Percentiles rank a stretch among this genome's conserved stretches.
Evolutionary conservation across 495 filamentous ascomycete species (phyloP).

Genomic region (Podospora tetraspora): DNA sequence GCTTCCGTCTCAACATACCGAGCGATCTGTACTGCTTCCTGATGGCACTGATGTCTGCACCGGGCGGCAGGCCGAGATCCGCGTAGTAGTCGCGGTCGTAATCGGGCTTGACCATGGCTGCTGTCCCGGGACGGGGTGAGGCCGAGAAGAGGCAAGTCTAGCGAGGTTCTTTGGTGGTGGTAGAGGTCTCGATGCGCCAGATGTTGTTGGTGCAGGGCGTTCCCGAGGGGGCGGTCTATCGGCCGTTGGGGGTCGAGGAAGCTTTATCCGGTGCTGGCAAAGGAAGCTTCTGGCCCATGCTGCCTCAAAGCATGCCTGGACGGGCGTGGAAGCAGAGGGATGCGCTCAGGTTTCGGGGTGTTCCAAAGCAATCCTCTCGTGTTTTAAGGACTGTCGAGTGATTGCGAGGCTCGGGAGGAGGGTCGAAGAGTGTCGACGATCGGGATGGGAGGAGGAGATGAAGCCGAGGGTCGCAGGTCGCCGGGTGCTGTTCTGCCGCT

Average conservation of each 20-base stretch:
- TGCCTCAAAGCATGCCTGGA: neutral
- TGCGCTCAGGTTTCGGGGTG: neutral
- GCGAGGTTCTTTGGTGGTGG: neutral
- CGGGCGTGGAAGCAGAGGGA: neutral
- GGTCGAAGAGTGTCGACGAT: neutral
- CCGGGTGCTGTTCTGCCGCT: neutral
- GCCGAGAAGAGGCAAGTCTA: neutral
- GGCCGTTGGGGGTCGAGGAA: neutral
- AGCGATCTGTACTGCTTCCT: slow-evolving; percentile 84
- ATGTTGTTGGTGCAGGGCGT: neutral
- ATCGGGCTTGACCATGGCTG: slow-evolving; percentile 67
- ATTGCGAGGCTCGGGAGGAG: neutral
- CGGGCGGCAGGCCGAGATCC: slow-evolving; percentile 64
- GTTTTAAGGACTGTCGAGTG: neutral
- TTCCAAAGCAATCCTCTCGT: neutral
- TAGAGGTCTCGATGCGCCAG: neutral
- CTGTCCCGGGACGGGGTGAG: slow-evolving; percentile 25
- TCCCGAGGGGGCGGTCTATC: neutral
- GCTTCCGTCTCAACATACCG: slow-evolving; percentile 43
- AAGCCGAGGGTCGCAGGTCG: neutral
- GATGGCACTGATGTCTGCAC: slow-evolving; percentile 63
- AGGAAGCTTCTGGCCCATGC: neutral
- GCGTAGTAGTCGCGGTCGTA: slow-evolving; percentile 76
- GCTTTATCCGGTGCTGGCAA: neutral
- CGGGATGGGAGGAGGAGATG: neutral